phyloP scores from a whole-genome alignment of 1,284 basidiomycete genomes.

The Megacollybia platyphylla region DNA sequence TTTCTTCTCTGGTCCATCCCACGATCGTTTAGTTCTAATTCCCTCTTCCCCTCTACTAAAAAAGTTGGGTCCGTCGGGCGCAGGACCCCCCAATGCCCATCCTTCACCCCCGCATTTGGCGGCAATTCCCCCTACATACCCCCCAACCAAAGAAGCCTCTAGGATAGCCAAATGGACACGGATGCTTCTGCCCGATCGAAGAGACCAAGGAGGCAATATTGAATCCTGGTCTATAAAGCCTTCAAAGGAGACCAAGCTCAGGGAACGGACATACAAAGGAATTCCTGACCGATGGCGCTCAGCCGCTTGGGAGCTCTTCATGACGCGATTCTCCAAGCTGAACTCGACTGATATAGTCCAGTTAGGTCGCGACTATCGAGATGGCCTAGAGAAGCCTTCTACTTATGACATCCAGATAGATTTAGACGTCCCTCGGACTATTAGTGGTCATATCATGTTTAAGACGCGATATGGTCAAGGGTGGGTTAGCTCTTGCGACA shows the following conservation, averaged over 20 bases:
- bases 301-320: slow-evolving; percentile 83
- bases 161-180: slow-evolving; percentile 81
- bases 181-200: slow-evolving; percentile 63
- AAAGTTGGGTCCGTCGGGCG: slow-evolving; percentile 34
- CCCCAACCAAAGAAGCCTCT: slow-evolving; percentile 49
- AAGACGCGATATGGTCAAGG: slow-evolving; percentile 91
- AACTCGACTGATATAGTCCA: slow-evolving; percentile 27
- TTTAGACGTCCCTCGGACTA: slow-evolving; percentile 94
- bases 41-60: slow-evolving; percentile 51
- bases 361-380: slow-evolving; percentile 45
- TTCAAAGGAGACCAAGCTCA: slow-evolving; percentile 52
- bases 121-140: slow-evolving; percentile 31
- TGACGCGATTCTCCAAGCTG: slow-evolving; percentile 35
- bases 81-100: slow-evolving; percentile 28
- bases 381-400: slow-evolving; percentile 67
- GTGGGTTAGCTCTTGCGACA: slow-evolving; percentile 27
- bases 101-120: slow-evolving; percentile 25
- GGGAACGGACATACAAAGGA: slow-evolving; percentile 83
- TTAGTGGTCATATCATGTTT: slow-evolving; percentile 91
- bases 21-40: slow-evolving; percentile 66
- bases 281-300: slow-evolving; percentile 93
- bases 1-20: slow-evolving; percentile 66
- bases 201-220: slow-evolving; percentile 72
- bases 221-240: slow-evolving; percentile 57
- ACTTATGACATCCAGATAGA: slow-evolving; percentile 96